phyloP scores from a whole-genome alignment of 352 stramenopile genomes.

The Paralagenidium karlingii region DNA sequence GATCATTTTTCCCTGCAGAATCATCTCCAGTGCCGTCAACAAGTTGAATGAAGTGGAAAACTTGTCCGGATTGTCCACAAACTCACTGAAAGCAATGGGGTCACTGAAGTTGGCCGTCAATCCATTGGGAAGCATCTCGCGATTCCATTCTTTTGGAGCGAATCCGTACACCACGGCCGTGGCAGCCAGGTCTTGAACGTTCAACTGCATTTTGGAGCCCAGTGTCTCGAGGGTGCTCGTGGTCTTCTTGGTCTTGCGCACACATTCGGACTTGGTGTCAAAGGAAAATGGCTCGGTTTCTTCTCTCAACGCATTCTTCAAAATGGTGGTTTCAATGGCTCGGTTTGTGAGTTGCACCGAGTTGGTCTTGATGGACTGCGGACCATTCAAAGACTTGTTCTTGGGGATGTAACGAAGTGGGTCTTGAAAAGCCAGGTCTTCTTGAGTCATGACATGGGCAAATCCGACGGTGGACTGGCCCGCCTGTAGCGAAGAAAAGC shows the following conservation, averaged over 20 bases:
- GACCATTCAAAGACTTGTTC: no score
- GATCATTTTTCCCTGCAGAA: conserved; percentile 25
- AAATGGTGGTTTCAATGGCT: no score
- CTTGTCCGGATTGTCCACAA: background rate
- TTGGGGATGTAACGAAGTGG: no score
- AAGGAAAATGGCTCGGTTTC: conserved; percentile 19
- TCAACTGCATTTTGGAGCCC: conserved; percentile 14
- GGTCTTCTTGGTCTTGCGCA: conserved; percentile 11
- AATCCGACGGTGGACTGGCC: conserved; percentile 5
- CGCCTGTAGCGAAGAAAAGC: conserved; percentile 10
- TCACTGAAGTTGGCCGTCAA: conserved; percentile 5
- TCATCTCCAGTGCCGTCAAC: conserved; percentile 12
- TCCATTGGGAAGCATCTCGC: conserved; percentile 9
- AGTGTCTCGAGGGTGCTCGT: background rate
- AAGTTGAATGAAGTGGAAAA: conserved; percentile 5
- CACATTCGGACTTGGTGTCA: conserved; percentile 13
- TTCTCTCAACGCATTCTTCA: conserved; percentile 24
- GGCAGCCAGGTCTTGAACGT: conserved; percentile 21
- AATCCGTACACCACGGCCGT: conserved; percentile 35
- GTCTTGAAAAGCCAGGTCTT: no score
- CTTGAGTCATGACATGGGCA: conserved; percentile 4
- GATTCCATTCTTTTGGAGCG: conserved; percentile 29
- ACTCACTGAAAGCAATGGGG: conserved; percentile 3
- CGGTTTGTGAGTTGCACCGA: no score
- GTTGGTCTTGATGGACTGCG: no score